Conservation (phyloP, 306 rosid species). For the Urtica urens region DNA sequence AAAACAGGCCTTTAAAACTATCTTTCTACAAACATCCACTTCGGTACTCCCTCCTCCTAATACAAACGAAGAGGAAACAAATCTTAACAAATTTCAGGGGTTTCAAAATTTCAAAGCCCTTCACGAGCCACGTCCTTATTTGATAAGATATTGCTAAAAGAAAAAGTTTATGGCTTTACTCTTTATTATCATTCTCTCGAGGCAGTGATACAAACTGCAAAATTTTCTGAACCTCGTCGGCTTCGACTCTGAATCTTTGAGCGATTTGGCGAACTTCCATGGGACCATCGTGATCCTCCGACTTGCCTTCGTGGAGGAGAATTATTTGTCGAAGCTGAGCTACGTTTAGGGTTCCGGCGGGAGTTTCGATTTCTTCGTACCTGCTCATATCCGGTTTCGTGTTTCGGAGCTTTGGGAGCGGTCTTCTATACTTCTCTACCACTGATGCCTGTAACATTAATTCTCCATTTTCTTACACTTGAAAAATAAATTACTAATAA, state of each 20-base stretch:
- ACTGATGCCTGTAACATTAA: constrained; percentile 44
- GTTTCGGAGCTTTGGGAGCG: constrained; percentile 69
- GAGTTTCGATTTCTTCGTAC: constrained; percentile 53
- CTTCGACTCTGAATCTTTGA: constrained; percentile 39
- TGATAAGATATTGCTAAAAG: constrained; percentile 11
- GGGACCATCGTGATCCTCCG: constrained; percentile 61
- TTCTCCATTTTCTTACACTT: neutral
- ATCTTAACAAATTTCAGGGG: neutral
- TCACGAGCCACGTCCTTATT: constrained; percentile 13
- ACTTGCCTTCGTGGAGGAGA: constrained; percentile 68
- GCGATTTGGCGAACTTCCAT: constrained; percentile 65
- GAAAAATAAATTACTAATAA: neutral
- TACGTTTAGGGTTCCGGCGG: constrained; percentile 65
- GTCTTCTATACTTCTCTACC: constrained; percentile 59
- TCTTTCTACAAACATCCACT: too few species aligned
- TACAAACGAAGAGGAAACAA: neutral
- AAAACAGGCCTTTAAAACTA: too few species aligned
- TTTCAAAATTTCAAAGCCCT: constrained; percentile 13
- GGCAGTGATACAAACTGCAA: constrained; percentile 65
- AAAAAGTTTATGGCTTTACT: constrained; percentile 19
- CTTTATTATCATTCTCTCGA: constrained; percentile 40
- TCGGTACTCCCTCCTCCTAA: too few species aligned
- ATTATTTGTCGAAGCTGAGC: constrained; percentile 68
- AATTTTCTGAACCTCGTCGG: constrained; percentile 40
- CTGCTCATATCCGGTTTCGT: constrained; percentile 50